Percentiles rank a stretch among this genome's conserved stretches.
Conservation (phyloP, 2,329 filamentous ascomycete genomes). For the Aspergillus sp. region DNA sequence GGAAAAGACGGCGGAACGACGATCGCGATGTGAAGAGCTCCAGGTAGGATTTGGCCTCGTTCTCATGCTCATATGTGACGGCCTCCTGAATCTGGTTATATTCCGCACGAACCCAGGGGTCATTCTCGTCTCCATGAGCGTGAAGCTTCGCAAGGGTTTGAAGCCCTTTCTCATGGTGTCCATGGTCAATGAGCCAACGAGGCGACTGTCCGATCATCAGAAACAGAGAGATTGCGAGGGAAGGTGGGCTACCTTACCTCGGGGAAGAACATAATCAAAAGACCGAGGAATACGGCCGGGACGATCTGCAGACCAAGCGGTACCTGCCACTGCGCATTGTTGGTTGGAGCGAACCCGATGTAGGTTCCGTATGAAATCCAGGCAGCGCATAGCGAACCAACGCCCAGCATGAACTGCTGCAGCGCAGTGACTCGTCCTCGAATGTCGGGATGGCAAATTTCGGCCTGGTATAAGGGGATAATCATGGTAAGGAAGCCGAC, state of each 20-base stretch:
- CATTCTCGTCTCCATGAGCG: conserved; percentile 63
- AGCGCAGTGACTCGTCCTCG: conserved; percentile 72
- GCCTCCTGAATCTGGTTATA: conserved; percentile 68
- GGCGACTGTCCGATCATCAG: conserved; percentile 45
- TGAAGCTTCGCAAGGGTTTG: conserved; percentile 68
- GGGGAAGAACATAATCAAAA: conserved; percentile 70
- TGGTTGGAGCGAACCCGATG: conserved; percentile 47
- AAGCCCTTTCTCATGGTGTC: conserved; percentile 64
- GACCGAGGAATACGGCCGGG: conserved; percentile 63
- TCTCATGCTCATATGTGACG: conserved; percentile 65
- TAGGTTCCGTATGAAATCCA: conserved; percentile 71
- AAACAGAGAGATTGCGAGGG: neutral
- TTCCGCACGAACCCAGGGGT: conserved; percentile 71
- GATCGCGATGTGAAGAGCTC: conserved; percentile 68
- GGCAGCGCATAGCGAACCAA: conserved; percentile 69
- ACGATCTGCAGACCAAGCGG: conserved; percentile 69
- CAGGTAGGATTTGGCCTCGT: conserved; percentile 67
- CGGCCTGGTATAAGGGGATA: conserved; percentile 73
- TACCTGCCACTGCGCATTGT: conserved; percentile 60
- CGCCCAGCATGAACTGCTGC: conserved; percentile 80
- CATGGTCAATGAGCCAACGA: conserved; percentile 74
- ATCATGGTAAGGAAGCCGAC: conserved; percentile 65
- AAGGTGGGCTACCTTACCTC: conserved; percentile 45
- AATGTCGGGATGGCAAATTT: conserved; percentile 75
- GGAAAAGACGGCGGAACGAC: conserved; percentile 69